phyloP scores from a whole-genome alignment of 129 eudicot species.

The Flaveria trinervia region DNA sequence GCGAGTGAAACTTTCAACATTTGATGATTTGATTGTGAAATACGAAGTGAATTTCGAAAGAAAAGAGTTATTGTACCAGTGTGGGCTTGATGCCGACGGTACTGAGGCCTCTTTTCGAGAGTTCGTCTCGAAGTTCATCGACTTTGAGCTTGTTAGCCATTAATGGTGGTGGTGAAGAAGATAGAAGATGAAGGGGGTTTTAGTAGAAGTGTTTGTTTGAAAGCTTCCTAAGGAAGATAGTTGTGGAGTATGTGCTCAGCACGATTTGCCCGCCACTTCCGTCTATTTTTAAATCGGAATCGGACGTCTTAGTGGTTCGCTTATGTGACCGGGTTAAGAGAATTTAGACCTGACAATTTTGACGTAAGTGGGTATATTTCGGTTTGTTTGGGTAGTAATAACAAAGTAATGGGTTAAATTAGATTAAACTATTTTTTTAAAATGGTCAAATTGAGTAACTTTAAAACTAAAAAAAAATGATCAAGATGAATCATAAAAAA shows the following conservation, averaged over 20 bases:
- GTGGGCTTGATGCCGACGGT: conserved; percentile 70
- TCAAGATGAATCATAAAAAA: too few species aligned
- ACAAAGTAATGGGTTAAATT: too few species aligned
- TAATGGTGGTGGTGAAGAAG: conserved; percentile 1
- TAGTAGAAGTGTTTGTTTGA: neutral
- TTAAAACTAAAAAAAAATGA: too few species aligned
- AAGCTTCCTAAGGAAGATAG: conserved; percentile 46
- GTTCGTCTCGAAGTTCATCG: conserved; percentile 63
- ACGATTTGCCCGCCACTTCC: conserved; percentile 48
- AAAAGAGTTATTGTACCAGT: conserved; percentile 39
- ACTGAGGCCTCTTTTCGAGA: conserved; percentile 67
- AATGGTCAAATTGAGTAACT: too few species aligned
- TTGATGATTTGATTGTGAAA: neutral
- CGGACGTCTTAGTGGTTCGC: too few species aligned
- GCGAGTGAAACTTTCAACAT: neutral
- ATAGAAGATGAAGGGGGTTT: conserved; percentile 1
- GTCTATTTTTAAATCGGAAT: too few species aligned
- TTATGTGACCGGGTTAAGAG: too few species aligned
- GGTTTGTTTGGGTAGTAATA: too few species aligned
- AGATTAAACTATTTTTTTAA: too few species aligned
- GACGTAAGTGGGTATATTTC: too few species aligned
- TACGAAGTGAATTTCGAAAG: neutral
- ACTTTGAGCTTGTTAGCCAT: conserved; percentile 64
- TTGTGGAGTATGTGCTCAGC: conserved; percentile 32
- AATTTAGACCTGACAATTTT: too few species aligned